A percentile compares a stretch with the other conserved stretches of the same genome.
These are phyloP conservation scores for Xylaria scruposa DNA, from an alignment of 495 filamentous ascomycete genomes.

Conservation along the genomic window DNA sequence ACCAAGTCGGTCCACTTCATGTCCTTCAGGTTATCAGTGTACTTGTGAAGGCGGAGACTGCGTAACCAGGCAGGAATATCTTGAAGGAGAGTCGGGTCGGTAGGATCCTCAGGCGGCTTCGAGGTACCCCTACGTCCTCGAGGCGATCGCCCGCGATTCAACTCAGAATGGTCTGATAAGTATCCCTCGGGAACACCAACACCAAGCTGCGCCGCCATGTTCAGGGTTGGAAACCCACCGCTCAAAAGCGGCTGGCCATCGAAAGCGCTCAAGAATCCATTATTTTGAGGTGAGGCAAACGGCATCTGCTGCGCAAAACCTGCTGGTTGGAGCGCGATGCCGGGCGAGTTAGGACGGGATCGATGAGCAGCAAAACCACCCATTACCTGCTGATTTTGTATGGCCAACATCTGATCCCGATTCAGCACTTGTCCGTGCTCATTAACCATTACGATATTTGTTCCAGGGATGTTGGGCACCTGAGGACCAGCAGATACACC, in stretches of 20 bases:
- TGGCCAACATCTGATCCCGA: conserved; percentile 82
- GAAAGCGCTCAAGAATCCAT: conserved; percentile 91
- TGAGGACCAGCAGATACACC: conserved; percentile 52
- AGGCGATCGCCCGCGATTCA: conserved; percentile 87
- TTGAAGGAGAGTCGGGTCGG: conserved; percentile 86
- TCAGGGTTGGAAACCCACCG: conserved; percentile 73
- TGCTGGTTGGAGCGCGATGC: conserved; percentile 77
- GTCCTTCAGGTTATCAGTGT: conserved; percentile 97
- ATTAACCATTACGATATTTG: conserved; percentile 86
- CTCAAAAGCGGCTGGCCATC: conserved; percentile 75
- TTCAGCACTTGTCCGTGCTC: conserved; percentile 87
- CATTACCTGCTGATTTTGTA: conserved; percentile 84
- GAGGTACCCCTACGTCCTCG: conserved; percentile 92
- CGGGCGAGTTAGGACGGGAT: conserved; percentile 92
- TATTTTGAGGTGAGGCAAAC: conserved; percentile 91
- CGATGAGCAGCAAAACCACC: conserved; percentile 75
- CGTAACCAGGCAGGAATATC: conserved; percentile 97
- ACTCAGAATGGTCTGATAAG: conserved; percentile 91
- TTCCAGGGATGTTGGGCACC: conserved; percentile 59
- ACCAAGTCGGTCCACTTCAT: conserved; percentile 95
- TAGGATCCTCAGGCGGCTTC: conserved; percentile 97
- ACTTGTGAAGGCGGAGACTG: conserved; percentile 95
- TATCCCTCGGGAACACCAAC: conserved; percentile 78
- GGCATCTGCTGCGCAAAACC: conserved; percentile 67
- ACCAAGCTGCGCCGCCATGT: conserved; percentile 77